Conservation (phyloP, 164 flowering plant genomes). For the Magnolia kwangsiensis region DNA sequence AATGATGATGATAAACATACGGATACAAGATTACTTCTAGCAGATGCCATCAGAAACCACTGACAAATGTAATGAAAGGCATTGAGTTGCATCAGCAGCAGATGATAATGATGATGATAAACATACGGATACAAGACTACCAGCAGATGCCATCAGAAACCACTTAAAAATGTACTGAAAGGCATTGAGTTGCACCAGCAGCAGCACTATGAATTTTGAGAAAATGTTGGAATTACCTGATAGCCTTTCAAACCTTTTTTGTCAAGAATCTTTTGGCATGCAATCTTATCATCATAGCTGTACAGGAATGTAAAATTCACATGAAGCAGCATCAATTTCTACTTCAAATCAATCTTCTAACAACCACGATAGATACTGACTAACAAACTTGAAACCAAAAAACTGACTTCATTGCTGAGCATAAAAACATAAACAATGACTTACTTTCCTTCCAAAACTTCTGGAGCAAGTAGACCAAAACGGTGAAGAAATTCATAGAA, state of each 20-base stretch:
- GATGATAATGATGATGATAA: no score
- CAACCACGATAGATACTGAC: not conserved
- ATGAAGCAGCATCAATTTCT: not conserved
- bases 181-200: not conserved
- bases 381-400: constrained; percentile 1
- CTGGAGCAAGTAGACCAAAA: constrained; percentile 95
- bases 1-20: no score
- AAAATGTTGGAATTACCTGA: constrained; percentile 44
- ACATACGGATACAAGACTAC: not conserved
- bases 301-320: constrained; percentile 6
- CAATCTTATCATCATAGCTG: constrained; percentile 88
- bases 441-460: constrained; percentile 90
- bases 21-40: not conserved
- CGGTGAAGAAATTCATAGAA: constrained; percentile 93
- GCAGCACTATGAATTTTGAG: not conserved
- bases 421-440: constrained; percentile 15
- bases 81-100: not conserved
- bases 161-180: not conserved
- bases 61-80: not conserved
- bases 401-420: constrained; percentile 45
- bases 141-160: not conserved
- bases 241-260: constrained; percentile 84
- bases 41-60: not conserved
- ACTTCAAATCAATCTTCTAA: not conserved
- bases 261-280: constrained; percentile 86